Base-by-base conservation (phyloP, 768 basidiomycete genomes). In the Leccinum barrowsii region DNA sequence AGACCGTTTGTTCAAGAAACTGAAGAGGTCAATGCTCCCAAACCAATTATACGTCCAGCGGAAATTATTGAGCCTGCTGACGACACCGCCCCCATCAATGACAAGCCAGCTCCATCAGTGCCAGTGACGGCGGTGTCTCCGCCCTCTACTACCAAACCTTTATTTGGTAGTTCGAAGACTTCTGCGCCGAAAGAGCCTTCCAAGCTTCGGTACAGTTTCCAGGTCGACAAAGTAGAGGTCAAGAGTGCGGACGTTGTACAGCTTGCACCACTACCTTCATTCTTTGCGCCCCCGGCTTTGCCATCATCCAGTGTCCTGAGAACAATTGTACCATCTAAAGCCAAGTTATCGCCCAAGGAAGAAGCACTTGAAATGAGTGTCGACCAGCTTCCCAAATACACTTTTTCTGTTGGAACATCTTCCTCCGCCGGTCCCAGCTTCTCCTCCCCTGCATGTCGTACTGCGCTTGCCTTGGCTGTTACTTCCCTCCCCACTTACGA, bases 111-210 rank as follows among this genome's bases (percentile, higher is more conserved):
- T 50, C 22, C 54, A 26, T 22, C 57, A 13, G 32, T 42, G 7
- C 30, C 55, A 5, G 21, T 51, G 22, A 32, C 21, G 12, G 56
- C 58, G 4, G 15, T 59, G n/a, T 75, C 63, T 56, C 67, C 67
- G 1, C 58, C 67, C n/a, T 35, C 67, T 15, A 59, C 49, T 40
- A 58, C 67, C 7, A 73, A 72, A 50, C 51, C 63, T 26, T 30
- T 61, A 22, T 66, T 68, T 28, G 57, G 66, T 49, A 37, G 40
- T n/a, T 42, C 72, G 44, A 87, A 85, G 67, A 73, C 80, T 3
- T 82, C 77, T 26, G 80, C 80, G 8, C 90, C 90, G 1, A 89
- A 85, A 67, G 87, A 89, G 56, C 89, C 90, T 2, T 90, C 90
- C 58, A 91, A 90, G 67, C 77, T 92, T 57, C 82, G 90, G 26